Evolutionary conservation across 805 yeast genomes (phyloP).

Genomic region (Ogataea trehalophila): DNA sequence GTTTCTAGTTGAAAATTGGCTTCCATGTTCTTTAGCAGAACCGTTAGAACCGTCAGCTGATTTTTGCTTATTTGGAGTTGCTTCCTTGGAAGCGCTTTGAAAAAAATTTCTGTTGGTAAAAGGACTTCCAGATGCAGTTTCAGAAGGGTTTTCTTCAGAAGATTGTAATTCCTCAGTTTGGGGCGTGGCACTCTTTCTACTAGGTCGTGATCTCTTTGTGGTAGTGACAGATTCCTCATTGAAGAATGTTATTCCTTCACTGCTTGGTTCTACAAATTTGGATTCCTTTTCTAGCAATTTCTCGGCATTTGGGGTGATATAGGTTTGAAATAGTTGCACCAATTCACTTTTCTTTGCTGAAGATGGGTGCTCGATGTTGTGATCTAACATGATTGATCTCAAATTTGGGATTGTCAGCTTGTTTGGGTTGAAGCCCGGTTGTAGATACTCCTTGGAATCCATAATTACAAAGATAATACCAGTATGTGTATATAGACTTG

Average conservation of each 20-base stretch:
- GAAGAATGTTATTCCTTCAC: conserved; percentile 17
- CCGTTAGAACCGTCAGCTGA: no score
- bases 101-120: conserved; percentile 1
- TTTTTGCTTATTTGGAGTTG: no score
- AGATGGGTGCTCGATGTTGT: conserved; percentile 57
- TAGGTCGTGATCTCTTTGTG: not conserved
- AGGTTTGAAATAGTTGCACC: conserved; percentile 50
- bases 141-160: not conserved
- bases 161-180: no score
- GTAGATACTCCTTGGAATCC: conserved; percentile 34
- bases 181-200: not conserved
- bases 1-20: no score
- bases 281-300: conserved; percentile 32
- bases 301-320: conserved; percentile 46
- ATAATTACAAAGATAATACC: conserved; percentile 12
- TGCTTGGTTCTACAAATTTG: conserved; percentile 17
- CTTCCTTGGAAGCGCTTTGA: not conserved
- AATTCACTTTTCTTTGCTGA: conserved; percentile 66
- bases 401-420: conserved; percentile 64
- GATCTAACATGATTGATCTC: conserved; percentile 57
- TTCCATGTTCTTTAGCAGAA: no score
- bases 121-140: not conserved
- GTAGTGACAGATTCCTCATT: not conserved
- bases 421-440: conserved; percentile 58
- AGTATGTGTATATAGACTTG: no score